Evolutionary conservation across 305 asterid species (phyloP), one percentile per base, ranked within the genome.

Genomic region (Rubia occidens): DNA sequence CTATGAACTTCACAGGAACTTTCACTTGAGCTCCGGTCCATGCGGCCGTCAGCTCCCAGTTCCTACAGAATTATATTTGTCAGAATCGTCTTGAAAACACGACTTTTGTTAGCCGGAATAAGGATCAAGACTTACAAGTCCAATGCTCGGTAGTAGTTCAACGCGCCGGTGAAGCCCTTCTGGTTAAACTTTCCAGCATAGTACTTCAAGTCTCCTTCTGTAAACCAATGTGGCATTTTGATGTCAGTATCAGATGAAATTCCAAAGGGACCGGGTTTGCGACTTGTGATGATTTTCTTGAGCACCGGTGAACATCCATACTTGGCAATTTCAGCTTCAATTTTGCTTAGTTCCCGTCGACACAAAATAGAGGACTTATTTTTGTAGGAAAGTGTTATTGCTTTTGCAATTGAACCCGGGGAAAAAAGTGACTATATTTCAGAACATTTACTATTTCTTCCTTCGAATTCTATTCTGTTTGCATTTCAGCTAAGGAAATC

Each of bases 71-170:
- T 9, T 17, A 0, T 4, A 47, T 4, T 8, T 17, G 21, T 51
- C 58, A 51, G 56, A 8, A 51, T 51, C 20, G 15, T 51, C 56
- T 2, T 0, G 56, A 51, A 51, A 14, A 47, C 54, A 47, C 54
- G 18, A 14, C 18, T 47, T 13, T 14, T 6, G 5, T 47, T 47
- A 13, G 58, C 8, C 11, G 40, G 64, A 29, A 29, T 24, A 13
- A 37, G 0, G 9, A 49, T 5, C 8, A 56, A 51, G 43, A 65
- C 85, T 8, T 83, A 91, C 98, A 90, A 40, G 64, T 90, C 89
- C 17, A 93, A 78, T 20, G 88, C 83, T 0, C 98, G 95, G 58
- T 93, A 93, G 72, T 93, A 93, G 87, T 93, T 93, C 65, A 93
- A 81, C 17, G 88, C 94, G 15, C 97, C 98, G 17, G 91, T 85